Conservation (phyloP, 2,329 filamentous ascomycete genomes). For the Kalaharituber pfeilii region DNA sequence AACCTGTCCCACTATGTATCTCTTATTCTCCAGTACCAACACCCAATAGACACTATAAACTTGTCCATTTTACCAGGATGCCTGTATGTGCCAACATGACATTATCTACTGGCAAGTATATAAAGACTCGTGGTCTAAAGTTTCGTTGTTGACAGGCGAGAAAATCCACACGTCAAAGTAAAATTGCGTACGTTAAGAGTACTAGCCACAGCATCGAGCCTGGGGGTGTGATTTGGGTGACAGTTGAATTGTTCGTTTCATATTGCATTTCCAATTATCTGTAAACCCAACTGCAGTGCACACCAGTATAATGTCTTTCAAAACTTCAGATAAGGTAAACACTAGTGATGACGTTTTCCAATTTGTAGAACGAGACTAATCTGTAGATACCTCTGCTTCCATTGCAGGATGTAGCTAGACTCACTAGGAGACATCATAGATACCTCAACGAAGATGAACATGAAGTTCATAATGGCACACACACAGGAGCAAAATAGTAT, state of each 20-base stretch:
- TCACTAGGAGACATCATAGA: too few relatives aligned
- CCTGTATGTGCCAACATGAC: neutral
- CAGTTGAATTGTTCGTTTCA: neutral
- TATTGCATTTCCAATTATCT: neutral
- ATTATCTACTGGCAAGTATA: neutral
- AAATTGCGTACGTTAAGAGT: neutral
- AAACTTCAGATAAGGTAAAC: slow-evolving; percentile 69
- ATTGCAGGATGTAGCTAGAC: too few relatives aligned
- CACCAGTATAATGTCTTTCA: slow-evolving; percentile 76
- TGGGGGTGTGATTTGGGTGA: too few relatives aligned
- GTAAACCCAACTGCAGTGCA: slow-evolving; percentile 45
- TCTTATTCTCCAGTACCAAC: too few relatives aligned
- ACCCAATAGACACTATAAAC: too few relatives aligned
- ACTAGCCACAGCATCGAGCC: neutral
- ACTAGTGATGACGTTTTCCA: slow-evolving; percentile 74
- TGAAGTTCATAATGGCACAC: slow-evolving; percentile 64
- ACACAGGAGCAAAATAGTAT: slow-evolving; percentile 78
- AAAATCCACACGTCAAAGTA: neutral
- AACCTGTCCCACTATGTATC: too few relatives aligned
- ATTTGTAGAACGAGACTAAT: too few relatives aligned
- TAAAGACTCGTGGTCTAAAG: neutral
- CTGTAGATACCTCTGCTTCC: too few relatives aligned
- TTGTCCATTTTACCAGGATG: too few relatives aligned
- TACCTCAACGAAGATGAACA: slow-evolving; percentile 57
- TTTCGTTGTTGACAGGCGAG: neutral